These are phyloP conservation scores for Alnus glutinosa DNA, from an alignment of 306 rosid species.

Conservation along the genomic window DNA sequence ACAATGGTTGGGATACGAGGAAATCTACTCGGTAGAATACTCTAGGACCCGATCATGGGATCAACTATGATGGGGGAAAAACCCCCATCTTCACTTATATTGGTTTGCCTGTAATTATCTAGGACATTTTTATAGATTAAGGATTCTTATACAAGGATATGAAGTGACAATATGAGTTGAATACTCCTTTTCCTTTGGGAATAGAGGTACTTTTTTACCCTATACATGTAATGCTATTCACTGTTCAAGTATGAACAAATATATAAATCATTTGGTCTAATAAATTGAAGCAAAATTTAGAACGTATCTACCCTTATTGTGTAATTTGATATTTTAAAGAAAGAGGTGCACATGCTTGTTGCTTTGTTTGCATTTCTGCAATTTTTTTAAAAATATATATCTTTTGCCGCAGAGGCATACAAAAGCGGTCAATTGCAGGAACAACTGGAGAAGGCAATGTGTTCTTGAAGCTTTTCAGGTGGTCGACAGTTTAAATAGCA, in stretches of 20 bases:
- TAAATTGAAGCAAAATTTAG: not conserved
- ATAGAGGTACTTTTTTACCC: not conserved
- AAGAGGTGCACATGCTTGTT: not conserved
- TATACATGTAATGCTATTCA: not conserved
- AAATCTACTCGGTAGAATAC: too few relatives aligned
- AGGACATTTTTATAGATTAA: not conserved
- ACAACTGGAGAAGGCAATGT: slow-evolving; percentile 78
- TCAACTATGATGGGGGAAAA: not conserved
- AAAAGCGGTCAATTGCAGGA: slow-evolving; percentile 84
- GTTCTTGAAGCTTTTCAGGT: slow-evolving; percentile 49
- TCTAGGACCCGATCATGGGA: not conserved
- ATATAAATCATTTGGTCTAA: not conserved
- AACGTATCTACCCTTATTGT: not conserved
- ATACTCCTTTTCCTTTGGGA: not conserved
- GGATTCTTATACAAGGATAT: not conserved
- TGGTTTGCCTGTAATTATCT: not conserved
- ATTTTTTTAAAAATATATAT: not conserved
- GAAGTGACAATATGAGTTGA: not conserved
- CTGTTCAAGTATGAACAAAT: not conserved
- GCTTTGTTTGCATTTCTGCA: not conserved
- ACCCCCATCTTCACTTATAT: too few relatives aligned
- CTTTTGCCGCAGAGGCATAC: slow-evolving; percentile 69
- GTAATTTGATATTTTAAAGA: not conserved
- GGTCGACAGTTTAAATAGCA: not conserved
- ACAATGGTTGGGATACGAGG: too few relatives aligned